A percentile compares a stretch with the other conserved stretches of the same genome.
Evolutionary conservation across 139 green algal genomes (phyloP).

Genomic region (Chlorella vulgaris): DNA sequence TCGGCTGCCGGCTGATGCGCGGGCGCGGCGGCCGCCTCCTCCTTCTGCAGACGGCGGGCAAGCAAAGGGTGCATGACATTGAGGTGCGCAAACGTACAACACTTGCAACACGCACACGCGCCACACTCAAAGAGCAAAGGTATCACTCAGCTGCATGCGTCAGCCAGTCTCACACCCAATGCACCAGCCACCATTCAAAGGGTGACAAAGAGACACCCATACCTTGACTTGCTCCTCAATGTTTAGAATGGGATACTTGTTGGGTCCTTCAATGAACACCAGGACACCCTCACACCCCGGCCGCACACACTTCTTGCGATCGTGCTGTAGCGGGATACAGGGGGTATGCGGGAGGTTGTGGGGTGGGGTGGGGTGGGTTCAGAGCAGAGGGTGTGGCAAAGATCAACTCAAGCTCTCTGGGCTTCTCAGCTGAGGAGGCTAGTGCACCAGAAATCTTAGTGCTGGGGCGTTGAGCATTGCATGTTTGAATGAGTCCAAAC

Average conservation of each 20-base stretch:
- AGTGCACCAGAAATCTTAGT: no score
- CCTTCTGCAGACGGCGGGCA: not conserved
- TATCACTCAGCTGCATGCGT: no score
- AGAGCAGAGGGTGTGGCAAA: not conserved
- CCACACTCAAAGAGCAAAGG: no score
- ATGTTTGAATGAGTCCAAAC: not conserved
- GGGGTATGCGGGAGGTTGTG: not conserved
- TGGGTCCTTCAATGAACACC: slow-evolving; percentile 10
- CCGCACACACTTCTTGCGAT: slow-evolving; percentile 6
- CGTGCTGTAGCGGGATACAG: not conserved
- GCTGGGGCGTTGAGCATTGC: no score
- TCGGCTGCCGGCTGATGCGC: not conserved
- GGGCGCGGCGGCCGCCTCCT: not conserved
- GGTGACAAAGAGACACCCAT: not conserved
- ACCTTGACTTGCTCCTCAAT: slow-evolving; percentile 16
- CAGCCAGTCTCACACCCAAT: no score
- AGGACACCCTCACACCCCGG: slow-evolving; percentile 9
- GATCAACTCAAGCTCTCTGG: not conserved
- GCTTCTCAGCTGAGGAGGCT: no score
- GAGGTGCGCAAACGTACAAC: not conserved
- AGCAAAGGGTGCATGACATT: not conserved
- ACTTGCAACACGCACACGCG: not conserved
- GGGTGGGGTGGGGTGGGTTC: not conserved
- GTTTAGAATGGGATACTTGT: slow-evolving; percentile 23
- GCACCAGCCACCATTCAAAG: no score